Evolutionary conservation across 1,284 basidiomycete species (phyloP), one percentile per base, ranked within the genome.

Genomic region (Xerocomus minutiporus): DNA sequence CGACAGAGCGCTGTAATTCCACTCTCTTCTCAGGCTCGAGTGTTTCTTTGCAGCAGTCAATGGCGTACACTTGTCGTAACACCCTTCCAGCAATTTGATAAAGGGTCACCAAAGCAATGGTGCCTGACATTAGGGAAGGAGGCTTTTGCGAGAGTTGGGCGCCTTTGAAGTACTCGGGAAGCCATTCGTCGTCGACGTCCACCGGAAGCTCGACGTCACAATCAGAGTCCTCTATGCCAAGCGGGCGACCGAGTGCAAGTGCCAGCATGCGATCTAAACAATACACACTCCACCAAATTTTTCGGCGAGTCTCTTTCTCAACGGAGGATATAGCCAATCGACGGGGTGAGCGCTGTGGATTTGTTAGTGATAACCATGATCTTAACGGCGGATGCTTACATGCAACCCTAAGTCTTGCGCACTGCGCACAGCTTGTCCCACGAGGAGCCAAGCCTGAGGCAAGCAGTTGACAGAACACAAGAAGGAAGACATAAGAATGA

Each of bases 271-370:
- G 84, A 68, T 94, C 92, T 28, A 94, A 75, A 15, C 84, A 84
- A 63, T 94, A 94, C 26, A 93, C 86, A 35, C 88, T 85, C 90
- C 91, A 93, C 90, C 92, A 94, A 45, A 92, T 86, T 70, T 93
- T 90, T 49, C 86, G 77, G 32, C 91, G 83, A 0, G 90, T 90
- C 71, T 94, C 91, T 71, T 92, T 93, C 67, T 93, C 89, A 41
- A 88, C 80, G 38, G 86, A 76, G 26, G 81, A 73, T 40, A 92
- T 75, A 13, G 76, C 68, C 52, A 93, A 77, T 42, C 88, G 81
- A 48, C 86, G 81, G 8, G 90, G 86, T 3, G 89, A 90, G 56
- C 92, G 87, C 91, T 93, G 61, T 48, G 53, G 38, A 52, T 47
- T 55, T 50, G 59, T 62, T 39, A 68, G 53, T 15, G 48, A 54